Conservation (phyloP, 768 basidiomycete species). For the Hygrophorus russula region DNA sequence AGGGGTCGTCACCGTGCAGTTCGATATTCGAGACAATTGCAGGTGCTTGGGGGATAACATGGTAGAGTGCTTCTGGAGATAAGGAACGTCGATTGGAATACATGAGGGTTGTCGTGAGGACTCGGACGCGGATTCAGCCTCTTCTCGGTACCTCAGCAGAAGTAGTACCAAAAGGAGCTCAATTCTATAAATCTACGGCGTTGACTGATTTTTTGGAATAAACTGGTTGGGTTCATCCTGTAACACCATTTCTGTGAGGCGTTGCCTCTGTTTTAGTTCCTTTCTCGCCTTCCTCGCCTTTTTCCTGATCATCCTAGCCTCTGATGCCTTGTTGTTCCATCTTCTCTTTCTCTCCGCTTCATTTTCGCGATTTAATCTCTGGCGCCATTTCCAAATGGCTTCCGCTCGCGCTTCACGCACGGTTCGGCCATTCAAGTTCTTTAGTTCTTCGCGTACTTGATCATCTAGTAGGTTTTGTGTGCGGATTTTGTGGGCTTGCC, state of each 20-base stretch:
- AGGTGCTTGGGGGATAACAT: slow-evolving; percentile 7
- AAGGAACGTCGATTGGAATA: background rate
- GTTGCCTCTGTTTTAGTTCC: slow-evolving; percentile 40
- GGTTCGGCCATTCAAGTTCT: slow-evolving; percentile 48
- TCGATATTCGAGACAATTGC: slow-evolving; percentile 16
- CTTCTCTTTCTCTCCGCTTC: slow-evolving; percentile 51
- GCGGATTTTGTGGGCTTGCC: slow-evolving; percentile 44
- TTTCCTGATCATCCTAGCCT: slow-evolving; percentile 44
- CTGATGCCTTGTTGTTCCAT: slow-evolving; percentile 37
- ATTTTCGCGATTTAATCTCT: slow-evolving; percentile 43
- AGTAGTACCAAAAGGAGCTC: background rate
- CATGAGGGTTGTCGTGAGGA: background rate
- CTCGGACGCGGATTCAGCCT: too few relatives aligned
- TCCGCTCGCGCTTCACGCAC: slow-evolving; percentile 57
- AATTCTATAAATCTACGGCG: background rate
- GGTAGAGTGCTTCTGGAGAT: slow-evolving; percentile 3
- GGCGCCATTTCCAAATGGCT: slow-evolving; percentile 64
- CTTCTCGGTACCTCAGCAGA: background rate
- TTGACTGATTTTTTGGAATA: slow-evolving; percentile 23
- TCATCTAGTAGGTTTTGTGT: slow-evolving; percentile 40
- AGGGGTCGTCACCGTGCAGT: slow-evolving; percentile 16
- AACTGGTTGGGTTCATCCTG: slow-evolving; percentile 49
- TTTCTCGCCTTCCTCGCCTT: slow-evolving; percentile 42
- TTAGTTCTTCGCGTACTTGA: slow-evolving; percentile 42
- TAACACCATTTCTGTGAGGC: slow-evolving; percentile 43